Evolutionary conservation across 2,329 filamentous ascomycete species (phyloP).

Genomic region (Scedosporium apiospermum): DNA sequence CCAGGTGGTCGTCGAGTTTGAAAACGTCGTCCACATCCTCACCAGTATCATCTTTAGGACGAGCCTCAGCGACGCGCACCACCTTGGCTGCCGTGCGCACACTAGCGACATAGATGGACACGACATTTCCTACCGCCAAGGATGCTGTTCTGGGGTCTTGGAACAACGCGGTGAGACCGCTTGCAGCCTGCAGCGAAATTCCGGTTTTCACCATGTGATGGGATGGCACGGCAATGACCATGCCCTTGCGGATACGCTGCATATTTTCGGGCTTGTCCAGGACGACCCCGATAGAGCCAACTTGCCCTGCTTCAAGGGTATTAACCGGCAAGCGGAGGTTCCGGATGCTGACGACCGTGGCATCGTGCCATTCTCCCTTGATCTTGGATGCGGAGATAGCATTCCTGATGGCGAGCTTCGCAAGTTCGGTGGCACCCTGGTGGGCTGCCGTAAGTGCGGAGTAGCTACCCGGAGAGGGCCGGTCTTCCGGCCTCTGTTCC

Average conservation of each 20-base stretch:
- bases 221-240: constrained; percentile 63
- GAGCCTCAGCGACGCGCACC: constrained; percentile 36
- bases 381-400: constrained; percentile 39
- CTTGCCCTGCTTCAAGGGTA: constrained; percentile 67
- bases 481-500: constrained; percentile 30
- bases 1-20: constrained; percentile 39
- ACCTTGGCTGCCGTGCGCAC: constrained; percentile 75
- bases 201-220: constrained; percentile 47
- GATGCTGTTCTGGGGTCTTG: constrained; percentile 50
- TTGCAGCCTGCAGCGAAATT: constrained; percentile 53
- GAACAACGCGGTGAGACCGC: constrained; percentile 64
- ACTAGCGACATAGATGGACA: constrained; percentile 81
- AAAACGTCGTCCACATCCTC: constrained; percentile 50
- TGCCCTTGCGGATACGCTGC: constrained; percentile 61
- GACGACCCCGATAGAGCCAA: constrained; percentile 77
- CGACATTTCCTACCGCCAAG: constrained; percentile 56
- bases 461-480: constrained; percentile 35
- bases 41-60: constrained; percentile 30
- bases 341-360: constrained; percentile 75
- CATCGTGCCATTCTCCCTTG: constrained; percentile 67
- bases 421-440: constrained; percentile 42
- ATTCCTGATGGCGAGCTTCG: constrained; percentile 42
- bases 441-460: constrained; percentile 40
- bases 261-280: constrained; percentile 34
- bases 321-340: constrained; percentile 79